phyloP scores from a whole-genome alignment of 345 rosid genomes.

The Citrus unshiu region DNA sequence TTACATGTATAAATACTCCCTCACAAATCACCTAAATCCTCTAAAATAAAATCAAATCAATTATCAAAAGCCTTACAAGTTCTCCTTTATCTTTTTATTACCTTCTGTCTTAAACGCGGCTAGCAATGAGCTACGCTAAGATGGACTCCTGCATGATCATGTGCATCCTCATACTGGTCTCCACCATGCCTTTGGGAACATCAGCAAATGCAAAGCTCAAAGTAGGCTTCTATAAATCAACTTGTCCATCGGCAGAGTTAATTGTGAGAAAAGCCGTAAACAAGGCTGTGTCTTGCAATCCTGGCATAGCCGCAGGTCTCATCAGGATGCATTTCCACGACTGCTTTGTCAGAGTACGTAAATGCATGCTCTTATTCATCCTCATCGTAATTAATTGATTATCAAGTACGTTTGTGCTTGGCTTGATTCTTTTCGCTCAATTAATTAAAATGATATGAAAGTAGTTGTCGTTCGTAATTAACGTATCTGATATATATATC shows the following conservation, averaged over 20 bases:
- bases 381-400: background rate
- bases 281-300: slow-evolving; percentile 16
- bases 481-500: background rate
- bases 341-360: slow-evolving; percentile 33
- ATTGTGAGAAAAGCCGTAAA: slow-evolving; percentile 23
- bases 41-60: too few relatives aligned
- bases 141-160: background rate
- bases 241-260: slow-evolving; percentile 22
- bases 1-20: slow-evolving; percentile 6
- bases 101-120: too few relatives aligned
- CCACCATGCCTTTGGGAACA: background rate
- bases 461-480: background rate
- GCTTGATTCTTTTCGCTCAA: background rate
- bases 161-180: background rate
- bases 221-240: slow-evolving; percentile 21
- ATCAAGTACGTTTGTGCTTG: too few relatives aligned
- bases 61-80: background rate
- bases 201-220: slow-evolving; percentile 9
- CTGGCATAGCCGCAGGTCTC: slow-evolving; percentile 30
- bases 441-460: background rate
- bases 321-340: slow-evolving; percentile 39
- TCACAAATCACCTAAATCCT: background rate
- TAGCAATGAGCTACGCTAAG: background rate
- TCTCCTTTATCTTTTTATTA: background rate
- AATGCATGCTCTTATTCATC: background rate